These are phyloP conservation scores for Mucor mucedo DNA, from an alignment of 371 early-diverging fungal species.

Conservation along the genomic window DNA sequence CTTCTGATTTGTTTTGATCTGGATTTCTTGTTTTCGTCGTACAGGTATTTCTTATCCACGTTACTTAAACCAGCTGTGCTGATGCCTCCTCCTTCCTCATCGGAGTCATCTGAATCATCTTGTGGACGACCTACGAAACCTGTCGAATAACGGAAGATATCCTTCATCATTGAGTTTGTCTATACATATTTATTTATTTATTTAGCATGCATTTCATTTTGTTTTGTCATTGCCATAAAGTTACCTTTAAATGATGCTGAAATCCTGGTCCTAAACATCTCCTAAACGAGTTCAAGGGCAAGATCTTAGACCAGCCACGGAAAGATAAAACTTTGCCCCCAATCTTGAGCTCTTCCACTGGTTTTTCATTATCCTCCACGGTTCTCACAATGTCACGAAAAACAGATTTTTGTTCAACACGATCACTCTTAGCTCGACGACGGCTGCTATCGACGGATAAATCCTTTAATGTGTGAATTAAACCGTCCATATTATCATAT, in stretches of 20 bases:
- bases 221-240: not conserved
- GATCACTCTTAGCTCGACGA: conserved; percentile 65
- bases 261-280: conserved; percentile 41
- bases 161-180: conserved; percentile 33
- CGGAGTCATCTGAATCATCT: conserved; percentile 29
- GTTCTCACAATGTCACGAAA: conserved; percentile 72
- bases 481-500: conserved; percentile 63
- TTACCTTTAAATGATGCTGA: conserved; percentile 36
- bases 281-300: conserved; percentile 40
- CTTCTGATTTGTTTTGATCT: conserved; percentile 40
- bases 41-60: conserved; percentile 39
- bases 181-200: not conserved
- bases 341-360: conserved; percentile 58
- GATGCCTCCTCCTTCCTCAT: conserved; percentile 23
- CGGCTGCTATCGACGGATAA: conserved; percentile 67
- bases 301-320: conserved; percentile 58
- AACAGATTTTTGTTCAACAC: conserved; percentile 67
- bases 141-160: conserved; percentile 36
- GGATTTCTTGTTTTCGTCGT: conserved; percentile 41
- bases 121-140: conserved; percentile 14
- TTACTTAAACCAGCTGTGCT: conserved; percentile 27
- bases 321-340: conserved; percentile 39
- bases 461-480: conserved; percentile 58
- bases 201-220: not conserved
- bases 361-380: conserved; percentile 64